Percentiles rank a stretch among this genome's conserved stretches.
Conservation (phyloP, 495 filamentous ascomycete genomes). For the Talaromyces adpressus region DNA sequence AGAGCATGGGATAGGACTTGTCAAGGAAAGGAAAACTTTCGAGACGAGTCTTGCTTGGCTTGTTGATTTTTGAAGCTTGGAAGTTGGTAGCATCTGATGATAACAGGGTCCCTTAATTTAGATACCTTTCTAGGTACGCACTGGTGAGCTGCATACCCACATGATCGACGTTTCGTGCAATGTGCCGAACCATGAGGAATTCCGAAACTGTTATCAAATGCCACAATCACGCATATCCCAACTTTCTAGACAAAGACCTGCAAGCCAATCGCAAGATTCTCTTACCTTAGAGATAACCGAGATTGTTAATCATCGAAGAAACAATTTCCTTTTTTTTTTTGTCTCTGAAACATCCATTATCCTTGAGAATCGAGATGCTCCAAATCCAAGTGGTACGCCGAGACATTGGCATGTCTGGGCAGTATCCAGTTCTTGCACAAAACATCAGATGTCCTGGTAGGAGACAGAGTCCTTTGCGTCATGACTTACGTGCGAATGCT, state of each 20-base stretch:
- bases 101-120: not conserved
- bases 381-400: conserved; percentile 1
- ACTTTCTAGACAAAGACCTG: not conserved
- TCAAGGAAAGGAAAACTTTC: not conserved
- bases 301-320: not conserved
- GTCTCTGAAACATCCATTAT: not conserved
- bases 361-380: not conserved
- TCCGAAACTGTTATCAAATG: not conserved
- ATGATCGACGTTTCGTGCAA: not conserved
- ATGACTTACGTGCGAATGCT: not conserved
- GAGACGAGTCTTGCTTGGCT: not conserved
- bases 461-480: not conserved
- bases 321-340: not conserved
- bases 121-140: not conserved
- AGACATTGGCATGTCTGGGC: conserved; percentile 9
- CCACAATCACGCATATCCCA: not conserved
- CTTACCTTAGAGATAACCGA: not conserved
- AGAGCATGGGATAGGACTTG: not conserved
- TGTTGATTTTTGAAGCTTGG: not conserved
- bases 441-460: not conserved
- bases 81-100: not conserved
- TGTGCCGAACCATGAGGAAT: not conserved
- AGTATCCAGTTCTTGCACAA: not conserved
- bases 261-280: not conserved
- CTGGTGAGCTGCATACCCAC: not conserved